Evolutionary conservation across 805 yeast genomes (phyloP), one percentile per base, ranked within the genome.

Genomic region (Candida namnaoensis): DNA sequence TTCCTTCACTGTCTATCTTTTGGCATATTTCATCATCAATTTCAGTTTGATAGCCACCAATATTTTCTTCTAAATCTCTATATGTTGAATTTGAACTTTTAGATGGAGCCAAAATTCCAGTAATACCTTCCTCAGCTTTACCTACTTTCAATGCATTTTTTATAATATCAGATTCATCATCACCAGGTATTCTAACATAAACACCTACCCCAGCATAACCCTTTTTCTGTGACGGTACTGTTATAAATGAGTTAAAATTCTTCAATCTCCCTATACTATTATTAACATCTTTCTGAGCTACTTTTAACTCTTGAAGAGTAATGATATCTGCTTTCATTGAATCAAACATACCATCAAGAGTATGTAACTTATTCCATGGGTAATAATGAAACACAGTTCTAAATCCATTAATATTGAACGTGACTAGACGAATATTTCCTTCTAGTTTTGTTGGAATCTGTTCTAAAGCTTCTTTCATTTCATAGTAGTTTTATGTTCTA

Each of bases 181-280:
- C 62, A 1, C 54, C 50, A 1, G 82, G 77, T 3, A 66, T 60
- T 38, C 88, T 64, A 2, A 86, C 71, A 61, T 86, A 91, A 3
- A 91, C 74, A 0, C 90, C 95, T 1, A 91, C 97, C 0, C 99
- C 99, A 42, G 91, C 76, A 57, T 93, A 93, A 0, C 98, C 98
- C 53, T 79, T 84, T 55, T 78, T 84, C 3, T 56, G 43, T 10
- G 56, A 58, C 0, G 96, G 95, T 11, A 88, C 64, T 0, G 91
- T 69, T 32, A 88, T 74, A 51, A 78, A 91, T 2, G 84, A 69
- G 24, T 71, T 64, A 54, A 71, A 91, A 1, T 79, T 77, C 1
- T 69, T 66, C 0, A 82, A 61, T 34, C 71, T 62, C 2, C 77
- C 78, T 61, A 78, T 64, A 32, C 56, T 60, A n/a, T 62, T 48